Evolutionary conservation across 1,284 basidiomycete species (phyloP).

Genomic region (Ustilago bromivora): DNA sequence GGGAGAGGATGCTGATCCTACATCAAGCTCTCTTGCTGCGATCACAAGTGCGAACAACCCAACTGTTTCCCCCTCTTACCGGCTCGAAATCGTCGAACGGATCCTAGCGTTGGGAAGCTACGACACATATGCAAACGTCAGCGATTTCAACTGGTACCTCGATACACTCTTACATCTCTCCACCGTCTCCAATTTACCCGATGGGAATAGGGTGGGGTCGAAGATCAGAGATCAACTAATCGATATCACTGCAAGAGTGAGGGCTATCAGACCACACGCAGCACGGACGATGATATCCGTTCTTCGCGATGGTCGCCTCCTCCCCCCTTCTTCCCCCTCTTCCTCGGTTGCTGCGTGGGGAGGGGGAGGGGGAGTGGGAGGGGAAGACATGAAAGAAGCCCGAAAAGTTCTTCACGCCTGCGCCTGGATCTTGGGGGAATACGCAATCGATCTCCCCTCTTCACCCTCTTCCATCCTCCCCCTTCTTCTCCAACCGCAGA

Average conservation of each 20-base stretch:
- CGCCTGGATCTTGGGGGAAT: constrained; percentile 95
- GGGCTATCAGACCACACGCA: constrained; percentile 80
- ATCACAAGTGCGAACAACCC: constrained; percentile 59
- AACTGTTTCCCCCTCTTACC: constrained; percentile 79
- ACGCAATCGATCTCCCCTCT: constrained; percentile 73
- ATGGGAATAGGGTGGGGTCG: constrained; percentile 75
- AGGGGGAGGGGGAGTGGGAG: not conserved
- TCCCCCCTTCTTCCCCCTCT: constrained; percentile 72
- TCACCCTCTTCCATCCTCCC: constrained; percentile 57
- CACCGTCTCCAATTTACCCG: constrained; percentile 77
- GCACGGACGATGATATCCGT: constrained; percentile 84
- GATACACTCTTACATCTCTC: constrained; percentile 79
- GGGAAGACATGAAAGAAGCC: constrained; percentile 23
- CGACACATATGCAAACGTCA: constrained; percentile 85
- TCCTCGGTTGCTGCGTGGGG: too few relatives aligned
- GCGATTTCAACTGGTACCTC: constrained; percentile 96
- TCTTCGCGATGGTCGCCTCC: constrained; percentile 74
- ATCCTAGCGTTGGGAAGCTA: constrained; percentile 85
- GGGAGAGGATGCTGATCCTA: constrained; percentile 52
- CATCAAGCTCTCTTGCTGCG: constrained; percentile 33
- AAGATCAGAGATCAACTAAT: constrained; percentile 85
- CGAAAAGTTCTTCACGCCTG: constrained; percentile 86
- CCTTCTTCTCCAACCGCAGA: constrained; percentile 73
- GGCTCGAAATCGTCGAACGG: constrained; percentile 81
- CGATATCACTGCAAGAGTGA: constrained; percentile 86